Base-by-base conservation (phyloP, 371 early-diverging fungal species). In the Mucor mucedo region DNA sequence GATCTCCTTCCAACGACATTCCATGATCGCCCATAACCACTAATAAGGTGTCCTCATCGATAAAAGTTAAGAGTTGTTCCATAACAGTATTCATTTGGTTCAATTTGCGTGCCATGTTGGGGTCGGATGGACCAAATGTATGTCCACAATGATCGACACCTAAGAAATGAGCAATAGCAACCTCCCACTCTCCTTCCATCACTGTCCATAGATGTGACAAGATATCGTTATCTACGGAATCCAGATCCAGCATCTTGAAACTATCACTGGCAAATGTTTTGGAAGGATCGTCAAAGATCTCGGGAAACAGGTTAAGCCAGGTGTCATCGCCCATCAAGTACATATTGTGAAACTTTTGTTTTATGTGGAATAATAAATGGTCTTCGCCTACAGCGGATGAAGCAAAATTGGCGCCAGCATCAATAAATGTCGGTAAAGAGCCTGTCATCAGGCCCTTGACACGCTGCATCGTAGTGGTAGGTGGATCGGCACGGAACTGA, bases 11-110 rank as follows among this genome's bases (percentile, higher is more conserved):
- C n/a, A 84, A 71, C 40, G 95, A 96, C 95, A 99, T 98, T 14
- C 99, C 99, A 70, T 99, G 99, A 76, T 99, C 99, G 27, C 99
- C 99, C 78, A 97, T 87, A n/a, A 99, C 90, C 11, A 96, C 82
- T 10, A 99, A 79, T 7, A 96, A 68, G 0, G 99, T 95, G 14
- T 96, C 91, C 6, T 94, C 78, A 61, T 92, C 91, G n/a, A 98
- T 77, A 16, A 78, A 73, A 0, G 79, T 66, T 30, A 94, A 77
- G 3, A 96, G 71, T 2, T 84, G 73, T 40, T 84, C 77, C 14
- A 99, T 75, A 28, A 95, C 84, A 6, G 69, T 65, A 77, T 99
- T 91, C 88, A 97, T 92, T 71, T 98, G 89, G 0, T 62, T 66
- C 38, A 98, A 79, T 71, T 97, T 96, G 28, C 69, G 72, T 10